A percentile compares a stretch with the other conserved stretches of the same genome.
Conservation (phyloP, 805 yeast genomes). For the Wickerhamiella lipophila region DNA sequence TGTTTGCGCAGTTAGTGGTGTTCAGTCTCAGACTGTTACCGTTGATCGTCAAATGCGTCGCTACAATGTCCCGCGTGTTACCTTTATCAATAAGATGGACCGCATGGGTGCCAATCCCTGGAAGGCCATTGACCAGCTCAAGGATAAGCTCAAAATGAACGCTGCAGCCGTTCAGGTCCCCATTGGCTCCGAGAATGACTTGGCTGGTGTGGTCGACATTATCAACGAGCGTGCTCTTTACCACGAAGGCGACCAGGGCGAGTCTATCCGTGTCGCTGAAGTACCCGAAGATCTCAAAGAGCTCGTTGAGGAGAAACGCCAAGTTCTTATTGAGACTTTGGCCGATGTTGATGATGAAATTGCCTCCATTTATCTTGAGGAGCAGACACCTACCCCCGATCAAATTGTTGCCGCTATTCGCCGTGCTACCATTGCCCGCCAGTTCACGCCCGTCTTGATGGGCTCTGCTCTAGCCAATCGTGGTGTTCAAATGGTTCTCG, state of each 20-base stretch:
- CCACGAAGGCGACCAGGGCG: conserved; percentile 88
- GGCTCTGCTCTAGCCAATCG: conserved; percentile 97
- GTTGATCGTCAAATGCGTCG: conserved; percentile 99
- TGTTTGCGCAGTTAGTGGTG: conserved; percentile 97
- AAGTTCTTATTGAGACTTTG: conserved; percentile 72
- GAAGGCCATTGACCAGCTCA: conserved; percentile 84
- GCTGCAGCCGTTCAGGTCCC: conserved; percentile 99
- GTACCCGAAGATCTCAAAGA: conserved; percentile 72
- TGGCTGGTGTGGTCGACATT: conserved; percentile 83
- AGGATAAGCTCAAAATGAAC: conserved; percentile 72
- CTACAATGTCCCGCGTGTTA: conserved; percentile 90
- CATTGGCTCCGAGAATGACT: conserved; percentile 78
- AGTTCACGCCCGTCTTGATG: conserved; percentile 98
- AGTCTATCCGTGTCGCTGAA: conserved; percentile 46
- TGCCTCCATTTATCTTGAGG: conserved; percentile 85
- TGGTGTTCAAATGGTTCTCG: conserved; percentile 90
- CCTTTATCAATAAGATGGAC: conserved; percentile 97
- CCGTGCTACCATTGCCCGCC: conserved; percentile 88
- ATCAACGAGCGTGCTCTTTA: conserved; percentile 77
- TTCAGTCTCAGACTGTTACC: conserved; percentile 95
- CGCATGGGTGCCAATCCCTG: conserved; percentile 99
- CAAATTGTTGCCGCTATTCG: conserved; percentile 86
- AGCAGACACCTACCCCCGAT: conserved; percentile 68
- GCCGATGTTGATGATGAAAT: conserved; percentile 98
- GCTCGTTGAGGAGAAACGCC: conserved; percentile 81